Conservation (phyloP, 164 flowering plant genomes). For the Echeveria elegans region DNA sequence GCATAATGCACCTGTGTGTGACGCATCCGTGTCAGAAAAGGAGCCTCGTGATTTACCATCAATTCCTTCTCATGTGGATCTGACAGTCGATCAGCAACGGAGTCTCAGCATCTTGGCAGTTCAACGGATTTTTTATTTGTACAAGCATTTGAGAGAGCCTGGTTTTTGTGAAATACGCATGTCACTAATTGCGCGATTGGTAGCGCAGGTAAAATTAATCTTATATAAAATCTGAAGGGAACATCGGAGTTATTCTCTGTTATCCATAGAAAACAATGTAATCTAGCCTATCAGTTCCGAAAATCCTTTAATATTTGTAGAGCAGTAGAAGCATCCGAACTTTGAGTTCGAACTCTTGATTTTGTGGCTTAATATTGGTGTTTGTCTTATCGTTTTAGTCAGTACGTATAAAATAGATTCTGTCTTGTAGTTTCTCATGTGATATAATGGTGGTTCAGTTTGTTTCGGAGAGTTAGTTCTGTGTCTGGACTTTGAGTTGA, state of each 20-base stretch:
- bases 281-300: not conserved
- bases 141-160: slow-evolving; percentile 26
- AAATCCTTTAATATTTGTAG: not conserved
- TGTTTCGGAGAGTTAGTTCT: not conserved
- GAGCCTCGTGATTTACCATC: slow-evolving; percentile 44
- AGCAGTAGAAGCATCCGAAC: too few species aligned
- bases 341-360: not conserved
- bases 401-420: too few species aligned
- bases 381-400: not conserved
- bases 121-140: slow-evolving; percentile 50
- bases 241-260: not conserved
- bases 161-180: slow-evolving; percentile 44
- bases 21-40: slow-evolving; percentile 43
- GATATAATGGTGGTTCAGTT: too few species aligned
- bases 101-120: slow-evolving; percentile 37
- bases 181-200: slow-evolving; percentile 78
- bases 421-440: too few species aligned
- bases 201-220: slow-evolving; percentile 59
- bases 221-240: not conserved
- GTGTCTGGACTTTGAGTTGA: not conserved
- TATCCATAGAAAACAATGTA: not conserved
- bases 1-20: slow-evolving; percentile 34
- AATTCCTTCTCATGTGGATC: slow-evolving; percentile 53
- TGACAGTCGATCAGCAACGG: slow-evolving; percentile 44
- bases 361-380: not conserved